Conservation (phyloP, 2,329 filamentous ascomycete species). For the Aspergillus neotritici region DNA sequence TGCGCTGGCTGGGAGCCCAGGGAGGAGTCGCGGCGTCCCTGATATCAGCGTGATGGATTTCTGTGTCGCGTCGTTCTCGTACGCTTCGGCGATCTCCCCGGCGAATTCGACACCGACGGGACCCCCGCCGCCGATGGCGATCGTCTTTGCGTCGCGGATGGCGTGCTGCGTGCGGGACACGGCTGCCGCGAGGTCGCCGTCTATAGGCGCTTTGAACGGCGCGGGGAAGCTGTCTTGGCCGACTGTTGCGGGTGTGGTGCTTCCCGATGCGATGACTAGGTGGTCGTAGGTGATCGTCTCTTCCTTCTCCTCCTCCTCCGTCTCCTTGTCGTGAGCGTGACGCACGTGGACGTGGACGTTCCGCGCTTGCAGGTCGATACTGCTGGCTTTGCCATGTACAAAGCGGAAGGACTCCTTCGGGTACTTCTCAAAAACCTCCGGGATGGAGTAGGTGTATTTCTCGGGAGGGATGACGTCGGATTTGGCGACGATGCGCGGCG, state of each 20-base stretch:
- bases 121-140: conserved; percentile 47
- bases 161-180: conserved; percentile 32
- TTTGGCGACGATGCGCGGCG: conserved; percentile 50
- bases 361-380: conserved; percentile 40
- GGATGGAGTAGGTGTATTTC: conserved; percentile 47
- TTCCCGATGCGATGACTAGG: conserved; percentile 54
- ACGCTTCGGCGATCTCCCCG: conserved; percentile 44
- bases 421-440: conserved; percentile 49
- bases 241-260: conserved; percentile 41
- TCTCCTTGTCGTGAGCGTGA: too few species aligned
- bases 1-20: conserved; percentile 23
- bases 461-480: conserved; percentile 43
- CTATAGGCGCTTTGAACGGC: conserved; percentile 40
- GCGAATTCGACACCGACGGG: conserved; percentile 46
- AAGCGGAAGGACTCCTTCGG: conserved; percentile 44
- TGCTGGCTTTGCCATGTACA: conserved; percentile 46
- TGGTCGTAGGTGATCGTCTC: conserved; percentile 45
- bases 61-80: conserved; percentile 26
- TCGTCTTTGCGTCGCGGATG: conserved; percentile 36
- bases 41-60: conserved; percentile 38
- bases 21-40: conserved; percentile 23
- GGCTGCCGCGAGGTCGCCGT: conserved; percentile 29
- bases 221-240: conserved; percentile 25
- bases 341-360: conserved; percentile 38
- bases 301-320: too few species aligned